These are phyloP conservation scores for Paecilomyces niveus DNA, from an alignment of 2,329 filamentous ascomycete species.

Conservation along the genomic window DNA sequence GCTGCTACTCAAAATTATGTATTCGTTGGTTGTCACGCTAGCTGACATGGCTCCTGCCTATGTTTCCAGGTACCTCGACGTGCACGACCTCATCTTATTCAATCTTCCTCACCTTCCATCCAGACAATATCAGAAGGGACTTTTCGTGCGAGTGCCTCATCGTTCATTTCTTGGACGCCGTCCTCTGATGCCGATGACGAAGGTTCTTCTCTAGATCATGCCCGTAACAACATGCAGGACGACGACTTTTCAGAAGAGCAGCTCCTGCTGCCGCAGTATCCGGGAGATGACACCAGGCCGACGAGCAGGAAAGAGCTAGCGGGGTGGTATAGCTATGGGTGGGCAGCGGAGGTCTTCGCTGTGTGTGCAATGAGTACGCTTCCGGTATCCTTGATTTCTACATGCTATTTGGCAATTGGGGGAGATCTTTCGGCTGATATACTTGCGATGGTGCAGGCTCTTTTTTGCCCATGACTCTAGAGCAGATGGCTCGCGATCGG, in stretches of 20 bases:
- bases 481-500: constrained; percentile 86
- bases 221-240: constrained; percentile 32
- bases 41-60: background rate
- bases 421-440: constrained; percentile 4
- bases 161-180: constrained; percentile 49
- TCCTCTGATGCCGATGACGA: constrained; percentile 66
- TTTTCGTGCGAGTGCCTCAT: constrained; percentile 46
- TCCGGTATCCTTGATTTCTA: background rate
- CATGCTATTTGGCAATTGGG: background rate
- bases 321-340: constrained; percentile 95
- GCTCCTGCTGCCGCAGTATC: constrained; percentile 51
- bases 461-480: constrained; percentile 92
- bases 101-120: background rate
- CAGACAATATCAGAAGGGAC: constrained; percentile 3
- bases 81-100: constrained; percentile 9
- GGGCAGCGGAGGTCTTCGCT: constrained; percentile 93
- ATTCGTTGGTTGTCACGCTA: background rate
- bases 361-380: constrained; percentile 69
- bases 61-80: constrained; percentile 16
- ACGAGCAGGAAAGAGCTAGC: constrained; percentile 81
- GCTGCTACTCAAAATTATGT: background rate
- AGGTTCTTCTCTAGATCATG: constrained; percentile 41
- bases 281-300: constrained; percentile 77
- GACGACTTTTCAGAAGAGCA: constrained; percentile 13
- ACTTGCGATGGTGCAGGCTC: constrained; percentile 52